phyloP scores from a whole-genome alignment of 1,284 basidiomycete genomes.

The Rhodotorula sp. region DNA sequence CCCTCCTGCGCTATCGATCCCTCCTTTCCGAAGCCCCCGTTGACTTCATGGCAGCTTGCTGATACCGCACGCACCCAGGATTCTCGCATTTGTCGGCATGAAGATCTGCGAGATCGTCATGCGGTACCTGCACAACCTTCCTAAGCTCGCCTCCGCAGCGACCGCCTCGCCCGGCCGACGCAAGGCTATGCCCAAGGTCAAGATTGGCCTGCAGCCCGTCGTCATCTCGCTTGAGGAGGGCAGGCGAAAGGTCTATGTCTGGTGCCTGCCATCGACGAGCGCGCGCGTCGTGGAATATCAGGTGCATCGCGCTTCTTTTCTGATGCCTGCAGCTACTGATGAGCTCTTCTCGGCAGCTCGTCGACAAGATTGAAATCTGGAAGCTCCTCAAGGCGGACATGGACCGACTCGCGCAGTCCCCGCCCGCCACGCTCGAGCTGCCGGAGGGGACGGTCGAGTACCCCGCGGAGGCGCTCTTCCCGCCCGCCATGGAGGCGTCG shows the following conservation, averaged over 20 bases:
- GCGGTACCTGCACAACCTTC: constrained; percentile 15
- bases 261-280: constrained; percentile 27
- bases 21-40: too few species aligned
- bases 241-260: constrained; percentile 8
- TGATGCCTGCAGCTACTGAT: too few species aligned
- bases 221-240: not conserved
- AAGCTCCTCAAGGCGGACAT: constrained; percentile 8
- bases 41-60: not conserved
- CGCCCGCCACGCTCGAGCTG: not conserved
- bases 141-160: not conserved
- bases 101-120: constrained; percentile 61
- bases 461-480: constrained; percentile 1
- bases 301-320: not conserved
- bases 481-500: not conserved
- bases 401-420: not conserved
- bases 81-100: constrained; percentile 63
- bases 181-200: constrained; percentile 32
- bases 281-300: constrained; percentile 34
- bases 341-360: not conserved
- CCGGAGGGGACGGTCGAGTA: not conserved
- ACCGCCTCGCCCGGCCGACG: not conserved
- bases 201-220: constrained; percentile 28
- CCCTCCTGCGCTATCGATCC: too few species aligned
- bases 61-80: not conserved
- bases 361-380: constrained; percentile 34